These are phyloP conservation scores for Claviceps citrina DNA, from an alignment of 2,329 filamentous ascomycete genomes.

Conservation along the genomic window DNA sequence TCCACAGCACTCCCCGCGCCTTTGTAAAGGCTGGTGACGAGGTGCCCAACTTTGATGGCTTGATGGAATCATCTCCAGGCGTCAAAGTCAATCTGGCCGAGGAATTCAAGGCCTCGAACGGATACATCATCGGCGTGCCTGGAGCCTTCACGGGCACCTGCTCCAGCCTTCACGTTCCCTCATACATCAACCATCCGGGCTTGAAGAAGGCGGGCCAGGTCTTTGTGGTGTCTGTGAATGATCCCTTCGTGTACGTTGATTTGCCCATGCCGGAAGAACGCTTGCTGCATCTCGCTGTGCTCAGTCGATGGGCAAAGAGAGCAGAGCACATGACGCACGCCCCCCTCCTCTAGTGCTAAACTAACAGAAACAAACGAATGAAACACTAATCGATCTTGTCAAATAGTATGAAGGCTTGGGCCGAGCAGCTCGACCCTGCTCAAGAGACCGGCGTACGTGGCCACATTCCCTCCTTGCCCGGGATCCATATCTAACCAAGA, in stretches of 20 bases:
- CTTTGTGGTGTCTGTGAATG: slow-evolving; percentile 85
- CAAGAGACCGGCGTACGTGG: slow-evolving; percentile 60
- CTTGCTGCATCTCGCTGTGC: too few relatives aligned
- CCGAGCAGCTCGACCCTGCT: slow-evolving; percentile 56
- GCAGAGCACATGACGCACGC: too few relatives aligned
- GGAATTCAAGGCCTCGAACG: slow-evolving; percentile 56
- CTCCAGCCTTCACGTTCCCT: slow-evolving; percentile 59
- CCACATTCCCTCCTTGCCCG: not conserved
- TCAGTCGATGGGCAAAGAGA: too few relatives aligned
- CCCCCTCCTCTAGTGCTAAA: too few relatives aligned
- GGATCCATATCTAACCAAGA: not conserved
- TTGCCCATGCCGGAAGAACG: too few relatives aligned
- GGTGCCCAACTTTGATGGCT: slow-evolving; percentile 60
- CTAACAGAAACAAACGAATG: not conserved
- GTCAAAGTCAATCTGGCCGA: slow-evolving; percentile 79
- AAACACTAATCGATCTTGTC: not conserved
- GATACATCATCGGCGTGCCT: slow-evolving; percentile 72
- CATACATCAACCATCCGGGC: slow-evolving; percentile 67
- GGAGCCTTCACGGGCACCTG: slow-evolving; percentile 53
- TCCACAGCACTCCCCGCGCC: slow-evolving; percentile 48
- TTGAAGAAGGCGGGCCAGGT: slow-evolving; percentile 69
- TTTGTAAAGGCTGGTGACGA: slow-evolving; percentile 65
- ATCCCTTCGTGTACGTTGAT: slow-evolving; percentile 70
- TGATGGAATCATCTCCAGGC: slow-evolving; percentile 74
- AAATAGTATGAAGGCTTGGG: slow-evolving; percentile 82